Base-by-base conservation (phyloP, 176 grass and related monocot genomes). In the Elaeis guineensis region DNA sequence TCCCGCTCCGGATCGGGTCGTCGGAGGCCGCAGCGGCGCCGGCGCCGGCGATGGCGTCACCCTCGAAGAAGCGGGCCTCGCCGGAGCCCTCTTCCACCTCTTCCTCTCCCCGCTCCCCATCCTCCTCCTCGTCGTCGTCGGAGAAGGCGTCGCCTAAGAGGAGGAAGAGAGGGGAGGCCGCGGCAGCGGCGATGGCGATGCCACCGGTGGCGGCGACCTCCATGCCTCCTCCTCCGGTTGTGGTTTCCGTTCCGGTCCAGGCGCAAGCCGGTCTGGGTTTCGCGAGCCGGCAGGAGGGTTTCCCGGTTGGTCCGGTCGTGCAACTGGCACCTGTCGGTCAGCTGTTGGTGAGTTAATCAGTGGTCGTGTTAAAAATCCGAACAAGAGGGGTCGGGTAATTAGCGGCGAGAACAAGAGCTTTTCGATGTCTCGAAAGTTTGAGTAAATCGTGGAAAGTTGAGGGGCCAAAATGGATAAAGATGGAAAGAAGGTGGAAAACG, bases 1-100 rank as follows among this genome's bases (percentile, higher is more conserved):
- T 95, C 81, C 89, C 89, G 30, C 85, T 89, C 26, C 52, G 52
- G 26, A 68, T 68, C 28, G 52, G 25, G 25, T 30, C 25, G 16
- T 25, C 19, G n/a, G 29, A 30, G 52, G 19, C 4, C 29, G 50
- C 65, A 3, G 28, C 17, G 1, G 24, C 16, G 6, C 4, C 65
- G 7, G 4, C 22, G 7, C 23, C 64, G 17, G 8, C 63, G 8
- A 25, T 16, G 4, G 50, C 22, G 20, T 14, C 65, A 17, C 26
- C 65, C n/a, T 20, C 50, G 18, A 35, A 19, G 65, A 68, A 68
- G n/a, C 65, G 65, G 12, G 25, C 65, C 11, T 68, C 65, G 11
- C 28, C 52, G 52, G 65, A 68, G 53, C 65, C 52, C 52, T 68
- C 7, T 20, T 68, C 29, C 25, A 21, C 52, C 9, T 39, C 28